phyloP scores from a whole-genome alignment of 345 rosid genomes.

The Citrus sp. region DNA sequence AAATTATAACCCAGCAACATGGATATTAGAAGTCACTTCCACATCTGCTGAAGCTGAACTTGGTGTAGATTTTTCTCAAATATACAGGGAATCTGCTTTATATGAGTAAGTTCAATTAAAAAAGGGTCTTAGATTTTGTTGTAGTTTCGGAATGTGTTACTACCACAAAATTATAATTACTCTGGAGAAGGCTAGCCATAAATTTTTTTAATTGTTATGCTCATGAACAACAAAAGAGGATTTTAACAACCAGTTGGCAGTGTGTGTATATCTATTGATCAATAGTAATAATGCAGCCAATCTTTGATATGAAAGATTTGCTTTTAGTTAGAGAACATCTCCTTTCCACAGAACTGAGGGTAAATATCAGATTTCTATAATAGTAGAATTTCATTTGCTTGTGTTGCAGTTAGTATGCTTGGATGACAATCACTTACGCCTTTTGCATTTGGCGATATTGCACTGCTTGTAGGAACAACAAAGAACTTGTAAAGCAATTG shows the following conservation, averaged over 20 bases:
- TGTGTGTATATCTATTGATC: too few relatives aligned
- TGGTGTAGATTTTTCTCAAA: slow-evolving; percentile 55
- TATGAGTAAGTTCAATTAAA: slow-evolving; percentile 40
- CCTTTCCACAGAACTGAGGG: too few relatives aligned
- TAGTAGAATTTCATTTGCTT: background rate
- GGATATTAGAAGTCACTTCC: slow-evolving; percentile 76
- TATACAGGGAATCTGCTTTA: slow-evolving; percentile 46
- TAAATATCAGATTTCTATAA: too few relatives aligned
- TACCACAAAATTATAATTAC: too few relatives aligned
- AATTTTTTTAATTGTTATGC: too few relatives aligned
- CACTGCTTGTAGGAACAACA: slow-evolving; percentile 36
- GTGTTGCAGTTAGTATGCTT: background rate
- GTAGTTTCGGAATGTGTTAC: background rate
- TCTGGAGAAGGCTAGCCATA: too few relatives aligned
- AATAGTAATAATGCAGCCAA: too few relatives aligned
- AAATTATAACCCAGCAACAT: slow-evolving; percentile 78
- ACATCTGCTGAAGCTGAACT: slow-evolving; percentile 54
- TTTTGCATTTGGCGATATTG: background rate
- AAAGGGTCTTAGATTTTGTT: background rate
- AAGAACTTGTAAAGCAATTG: slow-evolving; percentile 41
- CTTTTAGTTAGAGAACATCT: too few relatives aligned
- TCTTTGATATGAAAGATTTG: background rate
- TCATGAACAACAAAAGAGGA: too few relatives aligned
- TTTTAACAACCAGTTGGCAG: too few relatives aligned
- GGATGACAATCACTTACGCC: background rate